Percentiles rank a stretch among this genome's conserved stretches.
Evolutionary conservation across 495 filamentous ascomycete genomes (phyloP).

Genomic region (Podospora comata): DNA sequence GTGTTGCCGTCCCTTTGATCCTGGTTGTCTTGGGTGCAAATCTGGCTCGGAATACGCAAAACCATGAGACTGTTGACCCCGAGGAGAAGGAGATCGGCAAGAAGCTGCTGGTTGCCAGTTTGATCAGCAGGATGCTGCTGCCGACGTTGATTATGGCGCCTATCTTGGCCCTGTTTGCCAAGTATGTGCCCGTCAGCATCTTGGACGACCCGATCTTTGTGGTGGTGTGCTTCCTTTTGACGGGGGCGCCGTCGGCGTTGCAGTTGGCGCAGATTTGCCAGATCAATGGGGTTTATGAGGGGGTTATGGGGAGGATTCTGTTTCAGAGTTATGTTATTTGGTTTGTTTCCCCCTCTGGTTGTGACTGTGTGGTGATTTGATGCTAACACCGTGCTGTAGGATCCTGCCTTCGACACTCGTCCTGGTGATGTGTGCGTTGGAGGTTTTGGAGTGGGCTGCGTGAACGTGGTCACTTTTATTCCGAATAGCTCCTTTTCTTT

Average conservation of each 20-base stretch:
- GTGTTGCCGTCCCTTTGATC: constrained; percentile 92
- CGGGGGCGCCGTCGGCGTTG: constrained; percentile 88
- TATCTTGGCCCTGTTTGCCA: constrained; percentile 83
- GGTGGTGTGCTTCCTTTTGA: constrained; percentile 93
- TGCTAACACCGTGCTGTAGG: constrained; percentile 44
- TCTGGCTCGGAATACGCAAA: constrained; percentile 70
- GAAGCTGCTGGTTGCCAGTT: constrained; percentile 77
- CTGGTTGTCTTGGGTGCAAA: constrained; percentile 96
- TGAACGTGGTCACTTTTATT: neutral
- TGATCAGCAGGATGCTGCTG: constrained; percentile 87
- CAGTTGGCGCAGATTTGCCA: constrained; percentile 98
- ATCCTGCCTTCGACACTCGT: constrained; percentile 91
- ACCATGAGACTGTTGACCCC: constrained; percentile 57
- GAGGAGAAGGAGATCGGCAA: constrained; percentile 64
- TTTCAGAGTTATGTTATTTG: constrained; percentile 98
- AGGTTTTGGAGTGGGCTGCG: constrained; percentile 86
- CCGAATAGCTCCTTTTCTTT: neutral
- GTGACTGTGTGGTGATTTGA: neutral
- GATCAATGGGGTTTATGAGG: constrained; percentile 93
- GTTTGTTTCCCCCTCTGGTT: constrained; percentile 47
- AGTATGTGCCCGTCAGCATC: constrained; percentile 89
- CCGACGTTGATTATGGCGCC: constrained; percentile 92
- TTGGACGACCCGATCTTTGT: constrained; percentile 97
- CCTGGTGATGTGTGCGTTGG: constrained; percentile 85
- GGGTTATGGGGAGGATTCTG: constrained; percentile 84